Conservation (phyloP, 2,329 filamentous ascomycete genomes). For the Tolypocladium ovalisporum region DNA sequence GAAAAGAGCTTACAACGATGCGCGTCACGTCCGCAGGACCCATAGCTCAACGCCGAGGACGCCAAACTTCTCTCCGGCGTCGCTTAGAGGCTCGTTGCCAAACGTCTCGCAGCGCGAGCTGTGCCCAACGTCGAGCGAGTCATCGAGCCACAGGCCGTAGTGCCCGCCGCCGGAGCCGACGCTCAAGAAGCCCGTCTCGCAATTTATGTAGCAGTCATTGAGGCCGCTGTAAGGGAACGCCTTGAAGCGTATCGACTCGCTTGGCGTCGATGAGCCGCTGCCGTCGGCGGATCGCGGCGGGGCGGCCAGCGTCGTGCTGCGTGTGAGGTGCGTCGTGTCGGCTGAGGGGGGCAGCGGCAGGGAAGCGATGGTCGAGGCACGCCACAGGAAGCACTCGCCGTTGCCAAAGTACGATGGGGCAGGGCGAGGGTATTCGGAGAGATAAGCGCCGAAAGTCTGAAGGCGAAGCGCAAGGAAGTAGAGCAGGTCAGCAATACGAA, state of each 20-base stretch:
- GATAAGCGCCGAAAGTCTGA: conserved; percentile 81
- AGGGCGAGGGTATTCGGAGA: conserved; percentile 79
- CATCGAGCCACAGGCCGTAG: conserved; percentile 90
- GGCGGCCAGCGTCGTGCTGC: conserved; percentile 26
- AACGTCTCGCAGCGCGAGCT: conserved; percentile 83
- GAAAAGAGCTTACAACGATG: neutral
- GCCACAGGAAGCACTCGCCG: conserved; percentile 77
- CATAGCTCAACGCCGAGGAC: conserved; percentile 87
- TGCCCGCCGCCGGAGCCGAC: conserved; percentile 82
- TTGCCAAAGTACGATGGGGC: conserved; percentile 84
- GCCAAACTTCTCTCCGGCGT: conserved; percentile 86
- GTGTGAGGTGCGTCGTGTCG: conserved; percentile 36
- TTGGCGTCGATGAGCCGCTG: conserved; percentile 18
- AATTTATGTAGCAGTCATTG: conserved; percentile 95
- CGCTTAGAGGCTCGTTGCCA: conserved; percentile 86
- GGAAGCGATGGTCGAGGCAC: conserved; percentile 47
- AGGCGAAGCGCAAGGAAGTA: neutral
- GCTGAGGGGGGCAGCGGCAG: conserved; percentile 39
- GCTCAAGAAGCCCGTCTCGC: conserved; percentile 74
- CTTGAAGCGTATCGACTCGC: conserved; percentile 83
- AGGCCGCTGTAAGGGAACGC: conserved; percentile 92
- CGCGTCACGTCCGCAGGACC: conserved; percentile 58
- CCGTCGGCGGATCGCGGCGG: conserved; percentile 8
- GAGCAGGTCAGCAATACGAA: neutral
- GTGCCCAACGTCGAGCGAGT: conserved; percentile 71